phyloP scores from a whole-genome alignment of 495 filamentous ascomycete species.

The Neurospora sp. region DNA sequence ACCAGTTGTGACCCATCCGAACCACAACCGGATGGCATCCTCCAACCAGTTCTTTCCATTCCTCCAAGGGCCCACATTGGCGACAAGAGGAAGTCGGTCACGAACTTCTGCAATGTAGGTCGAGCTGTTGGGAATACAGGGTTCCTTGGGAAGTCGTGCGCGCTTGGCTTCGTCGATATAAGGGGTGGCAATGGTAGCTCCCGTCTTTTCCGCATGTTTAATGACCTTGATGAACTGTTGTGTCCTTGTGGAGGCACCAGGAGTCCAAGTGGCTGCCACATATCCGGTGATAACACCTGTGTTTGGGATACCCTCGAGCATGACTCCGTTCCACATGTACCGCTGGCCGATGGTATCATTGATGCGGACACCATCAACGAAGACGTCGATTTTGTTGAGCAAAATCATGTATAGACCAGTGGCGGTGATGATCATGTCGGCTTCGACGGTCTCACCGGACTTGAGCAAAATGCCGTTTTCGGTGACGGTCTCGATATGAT shows the following conservation, averaged over 20 bases:
- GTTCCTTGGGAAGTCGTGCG: slow-evolving; percentile 7
- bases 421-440: slow-evolving; percentile 67
- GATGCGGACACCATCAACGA: slow-evolving; percentile 45
- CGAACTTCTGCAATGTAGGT: slow-evolving; percentile 23
- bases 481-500: slow-evolving; percentile 54
- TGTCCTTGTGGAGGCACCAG: slow-evolving; percentile 24
- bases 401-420: slow-evolving; percentile 56
- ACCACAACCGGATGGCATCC: slow-evolving; percentile 18
- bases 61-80: slow-evolving; percentile 25
- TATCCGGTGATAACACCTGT: slow-evolving; percentile 27
- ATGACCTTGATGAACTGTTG: slow-evolving; percentile 27
- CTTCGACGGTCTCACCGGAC: slow-evolving; percentile 46
- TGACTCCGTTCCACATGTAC: slow-evolving; percentile 42
- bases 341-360: slow-evolving; percentile 42
- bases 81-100: slow-evolving; percentile 21
- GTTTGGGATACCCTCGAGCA: slow-evolving; percentile 34
- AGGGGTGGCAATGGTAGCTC: slow-evolving; percentile 22
- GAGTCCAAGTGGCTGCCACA: slow-evolving; percentile 52
- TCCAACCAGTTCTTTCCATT: slow-evolving; percentile 19
- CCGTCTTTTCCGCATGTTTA: slow-evolving; percentile 24
- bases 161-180: slow-evolving; percentile 9
- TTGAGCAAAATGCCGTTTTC: slow-evolving; percentile 46
- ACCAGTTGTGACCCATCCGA: slow-evolving; percentile 21
- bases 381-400: slow-evolving; percentile 37
- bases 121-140: slow-evolving; percentile 18